Evolutionary conservation across 2,329 filamentous ascomycete species (phyloP).

Genomic region (Colletotrichum abscissum): DNA sequence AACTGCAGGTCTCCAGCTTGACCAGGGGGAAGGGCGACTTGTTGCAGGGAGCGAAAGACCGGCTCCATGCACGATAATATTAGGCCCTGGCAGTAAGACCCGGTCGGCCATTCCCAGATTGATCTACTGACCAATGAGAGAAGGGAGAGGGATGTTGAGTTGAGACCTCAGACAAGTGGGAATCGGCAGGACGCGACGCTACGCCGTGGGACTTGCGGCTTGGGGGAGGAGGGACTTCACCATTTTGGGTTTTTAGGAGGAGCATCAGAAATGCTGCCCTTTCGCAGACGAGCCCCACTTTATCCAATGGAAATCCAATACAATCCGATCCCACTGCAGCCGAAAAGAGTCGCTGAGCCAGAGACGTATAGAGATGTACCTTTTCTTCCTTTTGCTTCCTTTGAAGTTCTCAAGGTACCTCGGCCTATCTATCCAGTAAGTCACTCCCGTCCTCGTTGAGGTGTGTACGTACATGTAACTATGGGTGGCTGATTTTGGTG

Average conservation of each 20-base stretch:
- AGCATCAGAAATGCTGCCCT: not conserved
- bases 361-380: not conserved
- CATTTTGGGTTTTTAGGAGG: not conserved
- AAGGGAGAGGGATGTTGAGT: not conserved
- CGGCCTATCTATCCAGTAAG: not conserved
- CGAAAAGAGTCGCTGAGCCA: not conserved
- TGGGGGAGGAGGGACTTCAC: not conserved
- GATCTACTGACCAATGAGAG: conserved; percentile 6
- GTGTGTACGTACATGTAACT: not conserved
- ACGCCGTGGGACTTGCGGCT: not conserved
- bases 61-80: conserved; percentile 23
- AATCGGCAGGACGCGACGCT: conserved; percentile 5
- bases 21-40: conserved; percentile 4
- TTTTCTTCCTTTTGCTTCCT: not conserved
- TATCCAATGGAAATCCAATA: not conserved
- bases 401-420: not conserved
- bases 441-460: not conserved
- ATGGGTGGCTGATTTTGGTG: not conserved
- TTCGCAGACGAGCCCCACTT: not conserved
- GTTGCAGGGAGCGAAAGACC: conserved; percentile 14
- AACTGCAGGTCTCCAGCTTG: conserved; percentile 22
- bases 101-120: conserved; percentile 11
- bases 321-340: not conserved
- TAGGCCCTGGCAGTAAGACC: conserved; percentile 19
- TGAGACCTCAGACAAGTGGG: conserved; percentile 25